These are phyloP conservation scores for Pelargonium fulgidum DNA, from an alignment of 441 rosid genomes.

Conservation along the genomic window DNA sequence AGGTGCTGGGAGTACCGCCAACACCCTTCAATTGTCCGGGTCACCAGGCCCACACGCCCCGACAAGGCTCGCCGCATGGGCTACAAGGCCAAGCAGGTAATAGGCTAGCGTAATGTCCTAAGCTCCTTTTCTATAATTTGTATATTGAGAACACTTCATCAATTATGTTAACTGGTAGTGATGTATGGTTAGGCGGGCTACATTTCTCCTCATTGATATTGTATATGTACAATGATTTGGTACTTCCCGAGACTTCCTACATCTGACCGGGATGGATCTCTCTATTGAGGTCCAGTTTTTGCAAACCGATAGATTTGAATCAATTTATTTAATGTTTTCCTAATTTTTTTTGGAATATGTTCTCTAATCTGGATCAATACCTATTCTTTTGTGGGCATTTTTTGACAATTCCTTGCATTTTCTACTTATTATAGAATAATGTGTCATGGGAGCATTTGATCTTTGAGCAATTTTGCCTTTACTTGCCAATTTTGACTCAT, in stretches of 20 bases:
- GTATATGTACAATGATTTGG: slow-evolving; percentile 28
- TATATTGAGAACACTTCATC: background rate
- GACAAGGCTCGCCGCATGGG: slow-evolving; percentile 63
- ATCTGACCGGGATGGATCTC: no score
- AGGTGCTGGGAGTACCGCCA: slow-evolving; percentile 74
- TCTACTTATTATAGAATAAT: no score
- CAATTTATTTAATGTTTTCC: background rate
- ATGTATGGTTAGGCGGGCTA: slow-evolving; percentile 35
- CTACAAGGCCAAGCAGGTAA: slow-evolving; percentile 39
- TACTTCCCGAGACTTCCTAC: slow-evolving; percentile 22
- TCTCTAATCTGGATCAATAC: background rate
- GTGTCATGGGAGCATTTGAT: no score
- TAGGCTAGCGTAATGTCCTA: background rate
- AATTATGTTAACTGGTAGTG: background rate
- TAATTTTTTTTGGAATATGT: background rate
- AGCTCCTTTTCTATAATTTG: background rate
- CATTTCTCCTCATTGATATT: slow-evolving; percentile 15
- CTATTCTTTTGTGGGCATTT: no score
- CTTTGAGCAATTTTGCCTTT: no score
- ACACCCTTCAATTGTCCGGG: slow-evolving; percentile 56
- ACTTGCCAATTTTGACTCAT: background rate
- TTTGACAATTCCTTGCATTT: no score
- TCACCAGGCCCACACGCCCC: slow-evolving; percentile 56
- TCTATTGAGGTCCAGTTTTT: slow-evolving; percentile 25
- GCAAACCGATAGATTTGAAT: slow-evolving; percentile 25